Conservation (phyloP, 2,329 filamentous ascomycete genomes). For the Ascochyta viciae-villosae region DNA sequence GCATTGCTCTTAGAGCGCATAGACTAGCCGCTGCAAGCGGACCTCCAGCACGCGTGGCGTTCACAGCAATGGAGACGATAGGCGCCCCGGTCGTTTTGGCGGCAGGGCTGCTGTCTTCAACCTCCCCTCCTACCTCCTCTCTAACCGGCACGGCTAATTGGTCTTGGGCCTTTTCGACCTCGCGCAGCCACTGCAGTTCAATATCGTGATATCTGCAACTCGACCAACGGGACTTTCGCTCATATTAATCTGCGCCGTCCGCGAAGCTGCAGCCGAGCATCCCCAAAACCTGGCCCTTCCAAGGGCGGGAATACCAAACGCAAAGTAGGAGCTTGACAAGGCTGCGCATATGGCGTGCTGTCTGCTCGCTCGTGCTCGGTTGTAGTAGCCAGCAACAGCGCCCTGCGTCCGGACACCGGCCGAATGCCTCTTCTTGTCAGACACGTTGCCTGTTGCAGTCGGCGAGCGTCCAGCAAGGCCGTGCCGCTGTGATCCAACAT, state of each 20-base stretch:
- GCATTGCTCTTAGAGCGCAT: conserved; percentile 37
- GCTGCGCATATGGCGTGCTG: conserved; percentile 22
- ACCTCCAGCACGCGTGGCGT: conserved; percentile 39
- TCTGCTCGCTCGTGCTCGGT: conserved; percentile 23
- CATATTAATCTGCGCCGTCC: conserved; percentile 13
- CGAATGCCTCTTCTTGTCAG: conserved; percentile 27
- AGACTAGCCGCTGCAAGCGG: conserved; percentile 50
- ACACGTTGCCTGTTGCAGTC: conserved; percentile 37
- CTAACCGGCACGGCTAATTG: conserved; percentile 47
- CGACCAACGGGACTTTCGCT: conserved; percentile 2
- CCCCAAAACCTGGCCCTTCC: conserved; percentile 19
- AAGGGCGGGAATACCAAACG: conserved; percentile 17
- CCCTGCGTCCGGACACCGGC: conserved; percentile 26
- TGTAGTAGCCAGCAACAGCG: conserved; percentile 22
- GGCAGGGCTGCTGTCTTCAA: conserved; percentile 43
- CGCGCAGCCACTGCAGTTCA: conserved; percentile 19
- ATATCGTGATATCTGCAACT: conserved; percentile 8
- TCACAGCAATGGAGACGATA: conserved; percentile 38
- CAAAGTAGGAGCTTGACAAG: conserved; percentile 15
- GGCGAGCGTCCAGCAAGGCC: conserved; percentile 15
- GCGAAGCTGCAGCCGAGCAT: conserved; percentile 16
- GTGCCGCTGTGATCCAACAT: conserved; percentile 33
- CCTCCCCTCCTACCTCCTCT: conserved; percentile 22
- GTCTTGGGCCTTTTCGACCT: conserved; percentile 33
- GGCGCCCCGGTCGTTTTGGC: conserved; percentile 32